Evolutionary conservation across 805 yeast genomes (phyloP).

Genomic region (Komagataella pastoris): DNA sequence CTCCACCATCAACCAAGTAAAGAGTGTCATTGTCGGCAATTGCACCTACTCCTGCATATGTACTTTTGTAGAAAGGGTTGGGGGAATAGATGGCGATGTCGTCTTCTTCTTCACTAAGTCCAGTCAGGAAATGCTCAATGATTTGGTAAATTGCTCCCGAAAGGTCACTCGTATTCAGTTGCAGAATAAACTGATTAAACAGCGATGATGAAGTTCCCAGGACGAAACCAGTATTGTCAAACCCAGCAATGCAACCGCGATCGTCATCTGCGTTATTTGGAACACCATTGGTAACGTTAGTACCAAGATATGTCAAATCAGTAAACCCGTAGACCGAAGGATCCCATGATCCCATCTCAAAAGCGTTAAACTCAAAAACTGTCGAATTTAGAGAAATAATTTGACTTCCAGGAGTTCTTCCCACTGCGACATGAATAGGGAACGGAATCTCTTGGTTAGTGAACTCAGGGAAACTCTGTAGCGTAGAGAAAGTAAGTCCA

Average conservation of each 20-base stretch:
- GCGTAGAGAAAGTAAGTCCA: constrained; percentile 27
- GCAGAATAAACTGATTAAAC: constrained; percentile 55
- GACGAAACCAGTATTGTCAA: constrained; percentile 71
- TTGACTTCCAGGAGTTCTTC: constrained; percentile 20
- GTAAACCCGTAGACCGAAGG: constrained; percentile 28
- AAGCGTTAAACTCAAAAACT: constrained; percentile 48
- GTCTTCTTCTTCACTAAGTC: constrained; percentile 29
- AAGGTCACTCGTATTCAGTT: constrained; percentile 39
- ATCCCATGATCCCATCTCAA: constrained; percentile 63
- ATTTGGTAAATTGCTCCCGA: constrained; percentile 32
- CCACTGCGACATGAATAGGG: constrained; percentile 31
- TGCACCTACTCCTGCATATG: constrained; percentile 20
- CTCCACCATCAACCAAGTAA: constrained; percentile 69
- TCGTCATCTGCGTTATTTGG: constrained; percentile 14
- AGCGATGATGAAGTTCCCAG: constrained; percentile 76
- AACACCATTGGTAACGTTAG: constrained; percentile 28
- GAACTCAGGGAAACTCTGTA: constrained; percentile 20
- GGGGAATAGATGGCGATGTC: constrained; percentile 65
- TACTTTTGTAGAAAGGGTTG: constrained; percentile 47
- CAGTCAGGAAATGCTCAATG: constrained; percentile 28
- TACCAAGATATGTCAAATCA: constrained; percentile 39
- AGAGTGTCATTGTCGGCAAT: constrained; percentile 29
- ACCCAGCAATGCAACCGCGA: constrained; percentile 45
- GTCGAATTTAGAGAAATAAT: constrained; percentile 13
- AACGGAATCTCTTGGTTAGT: constrained; percentile 35